Percentiles rank a stretch among this genome's conserved stretches.
Conservation (phyloP, 495 filamentous ascomycete species). For the Talaromyces wortmannii region DNA sequence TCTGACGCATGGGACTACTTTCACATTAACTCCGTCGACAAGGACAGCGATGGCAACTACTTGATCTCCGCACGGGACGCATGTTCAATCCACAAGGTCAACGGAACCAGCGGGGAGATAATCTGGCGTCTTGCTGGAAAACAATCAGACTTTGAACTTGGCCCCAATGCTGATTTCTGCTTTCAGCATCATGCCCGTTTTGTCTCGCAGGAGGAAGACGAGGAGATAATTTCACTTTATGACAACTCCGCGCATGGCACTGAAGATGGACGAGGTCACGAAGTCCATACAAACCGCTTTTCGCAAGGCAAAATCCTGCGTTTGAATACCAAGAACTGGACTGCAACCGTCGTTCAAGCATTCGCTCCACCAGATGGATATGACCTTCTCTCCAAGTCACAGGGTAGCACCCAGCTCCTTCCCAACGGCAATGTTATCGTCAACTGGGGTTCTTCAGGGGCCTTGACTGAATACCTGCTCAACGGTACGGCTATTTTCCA, state of each 20-base stretch:
- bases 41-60: slow-evolving; percentile 39
- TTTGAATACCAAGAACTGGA: slow-evolving; percentile 41
- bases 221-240: slow-evolving; percentile 43
- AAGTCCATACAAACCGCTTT: slow-evolving; percentile 18
- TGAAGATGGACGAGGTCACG: slow-evolving; percentile 15
- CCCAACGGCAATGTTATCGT: slow-evolving; percentile 46
- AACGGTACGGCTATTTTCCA: slow-evolving; percentile 43
- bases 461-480: slow-evolving; percentile 44
- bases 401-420: slow-evolving; percentile 50
- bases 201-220: slow-evolving; percentile 29
- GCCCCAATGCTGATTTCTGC: slow-evolving; percentile 40
- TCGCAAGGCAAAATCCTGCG: slow-evolving; percentile 51
- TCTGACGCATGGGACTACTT: slow-evolving; percentile 38
- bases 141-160: slow-evolving; percentile 32
- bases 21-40: slow-evolving; percentile 31
- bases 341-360: slow-evolving; percentile 33
- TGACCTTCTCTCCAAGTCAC: slow-evolving; percentile 43
- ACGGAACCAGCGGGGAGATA: slow-evolving; percentile 47
- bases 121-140: slow-evolving; percentile 50
- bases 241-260: slow-evolving; percentile 43
- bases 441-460: slow-evolving; percentile 49
- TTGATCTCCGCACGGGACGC: slow-evolving; percentile 50
- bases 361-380: slow-evolving; percentile 33
- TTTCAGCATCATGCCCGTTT: slow-evolving; percentile 56
- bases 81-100: slow-evolving; percentile 48